Conservation (phyloP, 2,329 filamentous ascomycete genomes). For the Aspergillus neoniger region DNA sequence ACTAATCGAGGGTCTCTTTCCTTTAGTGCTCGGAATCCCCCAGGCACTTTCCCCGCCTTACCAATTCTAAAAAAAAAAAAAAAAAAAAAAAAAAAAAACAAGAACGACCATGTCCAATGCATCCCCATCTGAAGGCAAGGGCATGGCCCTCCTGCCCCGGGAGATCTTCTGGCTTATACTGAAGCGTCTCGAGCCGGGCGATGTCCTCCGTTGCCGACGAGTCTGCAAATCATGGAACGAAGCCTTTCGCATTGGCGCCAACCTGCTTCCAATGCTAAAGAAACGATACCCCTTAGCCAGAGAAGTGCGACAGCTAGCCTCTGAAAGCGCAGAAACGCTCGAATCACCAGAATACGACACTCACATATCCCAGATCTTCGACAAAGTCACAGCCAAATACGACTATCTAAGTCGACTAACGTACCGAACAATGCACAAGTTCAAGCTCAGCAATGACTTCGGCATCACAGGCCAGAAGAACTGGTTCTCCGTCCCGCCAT, state of each 20-base stretch:
- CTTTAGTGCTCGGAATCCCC: neutral
- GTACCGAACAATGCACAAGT: slow-evolving; percentile 51
- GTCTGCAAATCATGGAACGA: slow-evolving; percentile 54
- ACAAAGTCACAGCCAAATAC: slow-evolving; percentile 57
- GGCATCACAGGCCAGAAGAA: slow-evolving; percentile 38
- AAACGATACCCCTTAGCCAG: slow-evolving; percentile 56
- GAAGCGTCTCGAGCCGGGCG: slow-evolving; percentile 51
- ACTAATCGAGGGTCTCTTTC: neutral
- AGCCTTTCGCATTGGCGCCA: slow-evolving; percentile 53
- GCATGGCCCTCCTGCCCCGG: slow-evolving; percentile 50
- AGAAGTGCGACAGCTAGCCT: slow-evolving; percentile 51
- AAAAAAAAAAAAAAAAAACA: no score
- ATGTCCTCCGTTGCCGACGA: slow-evolving; percentile 55
- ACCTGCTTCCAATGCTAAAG: slow-evolving; percentile 53
- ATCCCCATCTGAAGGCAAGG: slow-evolving; percentile 13
- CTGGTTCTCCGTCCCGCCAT: slow-evolving; percentile 45
- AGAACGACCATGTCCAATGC: neutral
- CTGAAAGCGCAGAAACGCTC: neutral
- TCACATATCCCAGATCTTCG: slow-evolving; percentile 43
- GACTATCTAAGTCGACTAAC: slow-evolving; percentile 53
- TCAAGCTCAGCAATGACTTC: slow-evolving; percentile 44
- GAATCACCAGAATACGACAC: slow-evolving; percentile 7
- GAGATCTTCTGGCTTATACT: slow-evolving; percentile 61
- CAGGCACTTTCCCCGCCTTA: slow-evolving; percentile 1
- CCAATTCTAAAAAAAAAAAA: neutral